phyloP scores from a whole-genome alignment of 2,329 filamentous ascomycete species.

The Ilyonectria destructans region DNA sequence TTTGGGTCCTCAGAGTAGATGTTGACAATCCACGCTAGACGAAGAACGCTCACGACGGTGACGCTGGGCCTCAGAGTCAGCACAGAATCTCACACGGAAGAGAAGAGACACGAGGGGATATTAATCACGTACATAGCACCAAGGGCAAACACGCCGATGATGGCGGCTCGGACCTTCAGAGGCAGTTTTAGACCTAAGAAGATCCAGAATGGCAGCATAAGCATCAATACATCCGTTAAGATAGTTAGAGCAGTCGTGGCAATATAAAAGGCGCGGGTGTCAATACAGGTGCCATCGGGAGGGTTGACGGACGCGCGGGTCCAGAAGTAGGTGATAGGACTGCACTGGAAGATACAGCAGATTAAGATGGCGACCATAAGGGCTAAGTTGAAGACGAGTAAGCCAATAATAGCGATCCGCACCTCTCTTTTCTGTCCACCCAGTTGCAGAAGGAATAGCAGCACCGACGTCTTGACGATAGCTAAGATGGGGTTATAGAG shows the following conservation, averaged over 20 bases:
- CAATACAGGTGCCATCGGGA: conserved; percentile 51
- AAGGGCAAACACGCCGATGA: conserved; percentile 58
- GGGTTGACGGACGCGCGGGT: not conserved
- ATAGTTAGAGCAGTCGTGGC: conserved; percentile 57
- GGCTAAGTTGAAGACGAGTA: conserved; percentile 54
- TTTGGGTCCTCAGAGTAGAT: conserved; percentile 32
- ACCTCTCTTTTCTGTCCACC: conserved; percentile 54
- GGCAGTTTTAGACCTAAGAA: conserved; percentile 60
- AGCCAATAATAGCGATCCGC: conserved; percentile 46
- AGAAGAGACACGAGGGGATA: no score
- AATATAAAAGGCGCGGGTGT: conserved; percentile 53
- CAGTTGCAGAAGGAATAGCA: conserved; percentile 61
- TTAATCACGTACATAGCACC: conserved; percentile 55
- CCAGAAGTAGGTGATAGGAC: conserved; percentile 46
- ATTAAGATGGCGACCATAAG: conserved; percentile 57
- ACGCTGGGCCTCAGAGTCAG: conserved; percentile 45
- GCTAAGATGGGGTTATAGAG: conserved; percentile 64
- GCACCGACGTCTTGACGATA: conserved; percentile 62
- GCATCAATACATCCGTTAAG: conserved; percentile 58
- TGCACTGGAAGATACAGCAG: conserved; percentile 58
- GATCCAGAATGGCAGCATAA: conserved; percentile 58
- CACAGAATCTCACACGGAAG: not conserved
- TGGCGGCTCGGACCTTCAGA: conserved; percentile 55
- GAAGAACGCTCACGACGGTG: conserved; percentile 53
- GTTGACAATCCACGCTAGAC: conserved; percentile 50